These are phyloP conservation scores for Gnetum montanum DNA, from an alignment of 75 land plant genomes.

Conservation along the genomic window DNA sequence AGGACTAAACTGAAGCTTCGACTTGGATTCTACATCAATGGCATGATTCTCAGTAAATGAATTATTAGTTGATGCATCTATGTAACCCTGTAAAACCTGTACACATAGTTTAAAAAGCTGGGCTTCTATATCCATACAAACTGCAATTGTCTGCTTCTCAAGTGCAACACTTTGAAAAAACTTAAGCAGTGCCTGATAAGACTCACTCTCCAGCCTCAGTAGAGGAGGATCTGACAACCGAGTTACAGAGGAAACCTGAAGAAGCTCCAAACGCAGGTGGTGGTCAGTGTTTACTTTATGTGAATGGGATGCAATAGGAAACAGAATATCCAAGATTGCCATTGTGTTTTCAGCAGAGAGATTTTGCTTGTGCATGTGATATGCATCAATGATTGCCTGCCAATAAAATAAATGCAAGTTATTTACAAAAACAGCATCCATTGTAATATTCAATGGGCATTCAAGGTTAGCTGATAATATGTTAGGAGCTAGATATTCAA, in stretches of 20 bases:
- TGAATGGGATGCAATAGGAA: constrained; percentile 37
- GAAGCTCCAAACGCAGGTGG: constrained; percentile 28
- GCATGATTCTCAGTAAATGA: constrained; percentile 3
- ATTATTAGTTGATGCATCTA: constrained; percentile 19
- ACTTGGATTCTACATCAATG: constrained; percentile 14
- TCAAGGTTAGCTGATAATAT: too few relatives aligned
- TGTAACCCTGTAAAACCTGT: constrained; percentile 47
- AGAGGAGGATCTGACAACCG: constrained; percentile 57
- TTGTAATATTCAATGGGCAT: too few relatives aligned
- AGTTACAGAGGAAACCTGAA: constrained; percentile 30
- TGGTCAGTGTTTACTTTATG: constrained; percentile 36
- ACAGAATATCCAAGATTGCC: constrained; percentile 32
- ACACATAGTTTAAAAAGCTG: constrained; percentile 43
- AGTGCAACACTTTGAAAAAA: constrained; percentile 38
- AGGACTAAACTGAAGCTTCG: constrained; percentile 56
- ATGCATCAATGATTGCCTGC: constrained; percentile 46
- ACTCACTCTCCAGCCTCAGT: constrained; percentile 62
- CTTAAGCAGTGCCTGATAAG: constrained; percentile 45
- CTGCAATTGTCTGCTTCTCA: constrained; percentile 17
- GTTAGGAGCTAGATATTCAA: too few relatives aligned
- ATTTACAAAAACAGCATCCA: not conserved
- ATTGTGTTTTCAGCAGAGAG: constrained; percentile 24
- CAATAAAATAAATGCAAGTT: not conserved
- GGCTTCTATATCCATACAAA: constrained; percentile 36
- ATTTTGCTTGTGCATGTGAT: constrained; percentile 15